Conservation (phyloP, 495 filamentous ascomycete species). For the Tuber microsphaerosporum region DNA sequence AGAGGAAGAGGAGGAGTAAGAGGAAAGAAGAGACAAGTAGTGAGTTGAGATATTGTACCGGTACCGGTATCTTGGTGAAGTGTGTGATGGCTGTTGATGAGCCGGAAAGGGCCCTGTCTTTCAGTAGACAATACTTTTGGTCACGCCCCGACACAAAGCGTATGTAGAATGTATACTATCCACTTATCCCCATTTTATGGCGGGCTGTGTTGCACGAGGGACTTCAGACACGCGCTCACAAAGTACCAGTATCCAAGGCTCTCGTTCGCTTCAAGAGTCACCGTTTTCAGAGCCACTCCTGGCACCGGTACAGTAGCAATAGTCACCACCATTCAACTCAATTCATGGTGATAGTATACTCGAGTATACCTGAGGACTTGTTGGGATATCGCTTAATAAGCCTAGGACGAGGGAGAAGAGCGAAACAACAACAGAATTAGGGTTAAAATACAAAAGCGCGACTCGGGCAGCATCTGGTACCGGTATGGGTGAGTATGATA, state of each 20-base stretch:
- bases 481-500: too few species aligned
- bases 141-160: not conserved
- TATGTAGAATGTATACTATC: constrained; percentile 3
- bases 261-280: not conserved
- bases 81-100: not conserved
- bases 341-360: not conserved
- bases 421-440: not conserved
- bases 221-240: not conserved
- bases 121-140: not conserved
- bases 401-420: not conserved
- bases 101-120: not conserved
- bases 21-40: not conserved
- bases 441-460: not conserved
- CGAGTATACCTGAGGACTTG: not conserved
- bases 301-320: not conserved
- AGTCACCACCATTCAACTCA: not conserved
- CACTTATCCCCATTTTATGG: not conserved
- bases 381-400: not conserved
- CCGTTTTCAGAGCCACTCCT: not conserved
- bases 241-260: not conserved
- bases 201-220: not conserved
- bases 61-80: not conserved
- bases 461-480: not conserved
- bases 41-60: not conserved
- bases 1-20: not conserved